Evolutionary conservation across 2,329 filamentous ascomycete genomes (phyloP).

Genomic region (Mycogone perniciosa): DNA sequence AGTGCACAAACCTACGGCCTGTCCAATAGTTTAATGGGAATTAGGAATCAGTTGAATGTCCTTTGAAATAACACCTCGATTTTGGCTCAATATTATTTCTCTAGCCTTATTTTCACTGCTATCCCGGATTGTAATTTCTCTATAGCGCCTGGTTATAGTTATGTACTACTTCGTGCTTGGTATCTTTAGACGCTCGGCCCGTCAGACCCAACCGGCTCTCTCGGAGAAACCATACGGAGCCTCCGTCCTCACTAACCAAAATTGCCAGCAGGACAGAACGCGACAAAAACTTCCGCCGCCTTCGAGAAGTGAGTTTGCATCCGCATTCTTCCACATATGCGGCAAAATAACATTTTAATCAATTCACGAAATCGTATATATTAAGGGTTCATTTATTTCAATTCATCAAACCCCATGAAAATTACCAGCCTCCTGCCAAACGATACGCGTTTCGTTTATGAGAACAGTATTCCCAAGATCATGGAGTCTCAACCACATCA

Average conservation of each 20-base stretch:
- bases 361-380: background rate
- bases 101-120: no score
- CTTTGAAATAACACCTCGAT: no score
- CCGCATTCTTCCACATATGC: slow-evolving; percentile 1
- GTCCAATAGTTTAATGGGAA: no score
- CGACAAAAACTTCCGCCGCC: slow-evolving; percentile 9
- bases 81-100: no score
- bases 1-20: no score
- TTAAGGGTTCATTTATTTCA: background rate
- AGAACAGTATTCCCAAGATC: background rate
- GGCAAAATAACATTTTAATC: background rate
- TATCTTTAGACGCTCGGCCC: background rate
- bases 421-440: background rate
- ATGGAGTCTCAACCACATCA: slow-evolving; percentile 15
- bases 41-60: no score
- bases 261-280: slow-evolving; percentile 4
- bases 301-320: background rate
- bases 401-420: background rate
- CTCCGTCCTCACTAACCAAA: slow-evolving; percentile 8
- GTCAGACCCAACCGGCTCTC: slow-evolving; percentile 9
- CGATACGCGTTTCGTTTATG: background rate
- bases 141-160: no score
- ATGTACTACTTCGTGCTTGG: no score
- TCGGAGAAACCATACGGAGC: slow-evolving; percentile 11
- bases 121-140: no score